Evolutionary conservation across 208 protist species (phyloP), one percentile per base, ranked within the genome.

Genomic region (Leishmania aethiopica): DNA sequence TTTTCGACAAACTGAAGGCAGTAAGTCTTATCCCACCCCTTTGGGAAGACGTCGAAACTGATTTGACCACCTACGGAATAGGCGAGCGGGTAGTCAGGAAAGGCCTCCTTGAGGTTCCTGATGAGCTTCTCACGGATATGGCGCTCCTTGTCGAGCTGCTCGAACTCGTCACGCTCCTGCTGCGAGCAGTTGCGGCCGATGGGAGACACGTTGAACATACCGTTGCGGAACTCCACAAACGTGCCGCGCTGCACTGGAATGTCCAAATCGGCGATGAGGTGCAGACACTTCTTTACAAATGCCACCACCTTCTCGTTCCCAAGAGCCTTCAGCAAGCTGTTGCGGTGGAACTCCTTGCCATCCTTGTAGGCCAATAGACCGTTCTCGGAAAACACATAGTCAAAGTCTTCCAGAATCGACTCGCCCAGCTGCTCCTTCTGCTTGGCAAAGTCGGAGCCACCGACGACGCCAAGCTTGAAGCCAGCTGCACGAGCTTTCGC

Each of bases 1-100:
- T 99, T 94, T 78, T 97, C 88, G 45, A 99, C 80, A 88, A 99
- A 99, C 78, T 94, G 90, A 11, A 99, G 90, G 91, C 99, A 99
- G 89, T 99, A 99, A 4, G 98, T 99, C 91, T 99, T 99, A 87
- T 99, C 99, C 99, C 99, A 99, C 25, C 99, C 99, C 66, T 84
- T 89, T 42, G 99, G 99, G 89, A 99, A 99, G 13, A 99, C 98
- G 85, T 99, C 99, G 85, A 99, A 99, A 84, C 94, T 99, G 89
- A 99, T 99, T 91, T 99, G 98, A 25, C 99, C 99, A 28, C 99
- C 99, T 84, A 99, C 99, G 19, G 98, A 99, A 90, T 98, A 99
- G 69, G 93, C 94, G 25, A 99, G 84, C 11, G 89, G 93, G 81
- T 96, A 97, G 79, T 98, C 93, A 4, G 95, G 91, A 81, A 97